Evolutionary conservation across 148 eudicot species (phyloP), one percentile per base, ranked within the genome.

Genomic region (Chenopodium album): DNA sequence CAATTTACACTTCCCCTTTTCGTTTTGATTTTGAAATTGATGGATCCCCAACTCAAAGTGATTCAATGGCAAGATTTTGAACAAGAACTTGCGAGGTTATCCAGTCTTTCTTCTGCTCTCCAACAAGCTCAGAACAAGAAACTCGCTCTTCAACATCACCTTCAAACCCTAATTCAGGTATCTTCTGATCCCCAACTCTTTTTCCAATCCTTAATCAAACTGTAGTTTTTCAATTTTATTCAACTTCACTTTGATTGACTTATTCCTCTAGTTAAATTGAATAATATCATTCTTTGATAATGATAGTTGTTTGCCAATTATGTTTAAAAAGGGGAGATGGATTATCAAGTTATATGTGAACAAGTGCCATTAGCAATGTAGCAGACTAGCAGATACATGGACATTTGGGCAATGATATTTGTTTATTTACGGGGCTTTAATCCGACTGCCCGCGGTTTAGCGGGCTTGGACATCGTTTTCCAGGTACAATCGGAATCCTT

Each of bases 21-120:
- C 23, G 0, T 71, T 84, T 80, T 28, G 41, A 52, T n/a, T 31
- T 76, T 17, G 32, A 75, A 47, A 28, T 65, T 65, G 54, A 88
- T 84, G 89, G 46, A 64, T 73, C 28, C 73, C 44, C 34, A 70
- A 17, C 48, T 73, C 78, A 89, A 88, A 74, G 85, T 89, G 4
- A 80, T 92, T 8, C 81, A 91, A 64, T 93, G 98, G 99, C 97
- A 95, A 77, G 98, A 94, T 87, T 94, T 82, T 76, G 89, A 92
- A 23, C 97, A 92, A 63, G 95, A 92, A 82, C 90, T 95, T 14
- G 95, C 90, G 4, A 89, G 93, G 47, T 48, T 95, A 16, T 83
- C 79, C 13, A 93, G 97, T 81, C 88, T 95, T 54, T 91, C 99
- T 4, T 93, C 92, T 46, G 94, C 97, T 31, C 85, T 91, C 46